Evolutionary conservation across 768 basidiomycete species (phyloP).

Genomic region (Psilocybe subaeruginosa): DNA sequence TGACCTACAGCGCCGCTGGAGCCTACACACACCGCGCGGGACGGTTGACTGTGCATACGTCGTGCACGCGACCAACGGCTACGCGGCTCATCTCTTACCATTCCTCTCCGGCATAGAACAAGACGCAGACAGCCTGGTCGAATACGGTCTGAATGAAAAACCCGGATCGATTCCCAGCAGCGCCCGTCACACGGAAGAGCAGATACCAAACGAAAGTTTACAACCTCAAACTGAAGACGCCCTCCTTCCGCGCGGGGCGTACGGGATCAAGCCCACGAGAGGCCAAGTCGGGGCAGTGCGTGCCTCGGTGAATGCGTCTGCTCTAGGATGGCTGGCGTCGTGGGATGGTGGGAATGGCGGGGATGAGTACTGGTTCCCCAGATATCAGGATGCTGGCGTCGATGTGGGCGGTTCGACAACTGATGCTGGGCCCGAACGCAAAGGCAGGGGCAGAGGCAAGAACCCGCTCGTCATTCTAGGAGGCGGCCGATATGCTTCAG

Average conservation of each 20-base stretch:
- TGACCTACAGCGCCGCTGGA: conserved; percentile 44
- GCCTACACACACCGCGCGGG: conserved; percentile 69
- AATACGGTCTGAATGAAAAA: neutral
- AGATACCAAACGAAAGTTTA: neutral
- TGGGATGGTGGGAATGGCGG: conserved; percentile 54
- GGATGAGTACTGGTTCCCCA: conserved; percentile 85
- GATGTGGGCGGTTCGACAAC: neutral
- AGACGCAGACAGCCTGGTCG: neutral
- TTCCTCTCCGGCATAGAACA: conserved; percentile 46
- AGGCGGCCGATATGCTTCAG: conserved; percentile 13
- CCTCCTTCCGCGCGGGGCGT: conserved; percentile 8
- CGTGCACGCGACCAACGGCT: conserved; percentile 88
- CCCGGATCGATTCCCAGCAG: neutral
- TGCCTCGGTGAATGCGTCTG: conserved; percentile 34
- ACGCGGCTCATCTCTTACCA: conserved; percentile 78
- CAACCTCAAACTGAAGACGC: neutral
- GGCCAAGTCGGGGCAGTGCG: conserved; percentile 63
- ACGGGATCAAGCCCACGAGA: conserved; percentile 65
- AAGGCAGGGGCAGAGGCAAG: neutral
- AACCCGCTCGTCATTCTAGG: conserved; percentile 10
- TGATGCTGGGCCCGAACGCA: no score
- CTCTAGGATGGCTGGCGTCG: conserved; percentile 41
- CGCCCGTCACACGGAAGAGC: neutral
- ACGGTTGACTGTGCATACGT: conserved; percentile 60
- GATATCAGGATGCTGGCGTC: conserved; percentile 30